Evolutionary conservation across 2,329 filamentous ascomycete genomes (phyloP).

Genomic region (Capronia epimyces): DNA sequence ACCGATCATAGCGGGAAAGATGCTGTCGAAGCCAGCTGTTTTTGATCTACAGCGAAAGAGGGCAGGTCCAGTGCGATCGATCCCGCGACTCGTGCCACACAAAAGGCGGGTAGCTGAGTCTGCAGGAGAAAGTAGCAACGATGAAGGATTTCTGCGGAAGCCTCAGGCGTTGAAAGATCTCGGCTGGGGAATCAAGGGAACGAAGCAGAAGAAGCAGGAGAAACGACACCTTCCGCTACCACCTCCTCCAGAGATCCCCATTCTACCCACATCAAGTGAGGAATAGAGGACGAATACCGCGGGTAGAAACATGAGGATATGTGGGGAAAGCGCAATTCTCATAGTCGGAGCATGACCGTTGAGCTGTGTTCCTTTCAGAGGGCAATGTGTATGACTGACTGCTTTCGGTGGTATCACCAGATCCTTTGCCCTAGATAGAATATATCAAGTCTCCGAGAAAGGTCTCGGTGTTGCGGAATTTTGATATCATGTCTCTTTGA

Average conservation of each 20-base stretch:
- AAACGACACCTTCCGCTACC: constrained; percentile 13
- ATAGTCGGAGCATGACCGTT: neutral
- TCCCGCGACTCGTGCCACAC: constrained; percentile 8
- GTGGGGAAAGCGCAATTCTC: neutral
- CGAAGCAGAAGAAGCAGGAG: neutral
- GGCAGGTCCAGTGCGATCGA: neutral
- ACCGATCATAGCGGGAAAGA: neutral
- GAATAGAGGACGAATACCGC: constrained; percentile 4
- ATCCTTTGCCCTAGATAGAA: neutral
- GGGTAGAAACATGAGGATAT: neutral
- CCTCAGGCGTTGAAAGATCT: neutral
- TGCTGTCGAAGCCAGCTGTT: neutral
- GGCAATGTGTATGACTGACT: neutral
- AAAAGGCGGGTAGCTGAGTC: neutral
- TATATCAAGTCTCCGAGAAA: neutral
- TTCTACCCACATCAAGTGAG: constrained; percentile 21
- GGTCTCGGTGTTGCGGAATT: neutral
- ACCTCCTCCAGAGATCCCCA: constrained; percentile 26
- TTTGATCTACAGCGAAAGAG: neutral
- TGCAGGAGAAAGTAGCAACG: constrained; percentile 13
- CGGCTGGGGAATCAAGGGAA: neutral
- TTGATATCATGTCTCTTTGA: constrained; percentile 62
- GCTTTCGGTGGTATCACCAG: neutral
- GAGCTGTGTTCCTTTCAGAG: neutral
- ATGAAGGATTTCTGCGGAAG: constrained; percentile 9